phyloP scores from a whole-genome alignment of 2,329 filamentous ascomycete species.

The Raffaelea deltoideospora region DNA sequence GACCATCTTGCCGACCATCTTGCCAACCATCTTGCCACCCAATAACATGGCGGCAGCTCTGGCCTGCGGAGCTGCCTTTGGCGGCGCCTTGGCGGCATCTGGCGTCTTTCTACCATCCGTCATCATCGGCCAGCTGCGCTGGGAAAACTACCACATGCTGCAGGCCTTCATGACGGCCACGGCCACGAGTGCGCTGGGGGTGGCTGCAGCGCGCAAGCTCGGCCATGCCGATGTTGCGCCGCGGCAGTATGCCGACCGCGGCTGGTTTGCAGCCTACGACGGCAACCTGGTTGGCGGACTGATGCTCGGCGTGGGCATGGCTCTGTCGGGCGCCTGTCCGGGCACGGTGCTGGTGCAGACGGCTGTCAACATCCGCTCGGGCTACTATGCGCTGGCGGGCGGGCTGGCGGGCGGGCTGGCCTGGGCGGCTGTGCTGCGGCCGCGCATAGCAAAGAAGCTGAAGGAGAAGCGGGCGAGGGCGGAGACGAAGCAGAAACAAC shows the following conservation, averaged over 20 bases:
- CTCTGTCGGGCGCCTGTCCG: constrained; percentile 48
- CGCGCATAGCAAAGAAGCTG: constrained; percentile 8
- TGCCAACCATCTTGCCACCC: neutral
- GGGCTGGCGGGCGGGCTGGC: constrained; percentile 38
- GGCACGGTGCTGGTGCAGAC: constrained; percentile 49
- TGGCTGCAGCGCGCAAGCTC: constrained; percentile 27
- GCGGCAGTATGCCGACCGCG: constrained; percentile 34
- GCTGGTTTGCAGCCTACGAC: constrained; percentile 39
- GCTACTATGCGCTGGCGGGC: constrained; percentile 36
- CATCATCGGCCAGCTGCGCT: constrained; percentile 44
- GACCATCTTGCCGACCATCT: no score
- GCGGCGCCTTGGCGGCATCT: constrained; percentile 42
- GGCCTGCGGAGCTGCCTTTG: constrained; percentile 42
- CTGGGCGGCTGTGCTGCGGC: constrained; percentile 29
- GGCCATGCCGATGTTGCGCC: constrained; percentile 28
- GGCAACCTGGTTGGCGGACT: constrained; percentile 50
- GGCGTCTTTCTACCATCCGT: constrained; percentile 45
- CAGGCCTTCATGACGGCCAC: constrained; percentile 49
- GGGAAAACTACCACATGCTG: constrained; percentile 50
- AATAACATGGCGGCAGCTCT: constrained; percentile 16
- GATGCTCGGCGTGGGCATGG: constrained; percentile 51
- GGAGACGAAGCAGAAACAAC: neutral
- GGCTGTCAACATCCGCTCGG: constrained; percentile 34
- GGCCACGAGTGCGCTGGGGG: constrained; percentile 37
- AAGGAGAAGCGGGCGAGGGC: neutral